Evolutionary conservation across 345 rosid species (phyloP).

Genomic region (Camelina neglecta): DNA sequence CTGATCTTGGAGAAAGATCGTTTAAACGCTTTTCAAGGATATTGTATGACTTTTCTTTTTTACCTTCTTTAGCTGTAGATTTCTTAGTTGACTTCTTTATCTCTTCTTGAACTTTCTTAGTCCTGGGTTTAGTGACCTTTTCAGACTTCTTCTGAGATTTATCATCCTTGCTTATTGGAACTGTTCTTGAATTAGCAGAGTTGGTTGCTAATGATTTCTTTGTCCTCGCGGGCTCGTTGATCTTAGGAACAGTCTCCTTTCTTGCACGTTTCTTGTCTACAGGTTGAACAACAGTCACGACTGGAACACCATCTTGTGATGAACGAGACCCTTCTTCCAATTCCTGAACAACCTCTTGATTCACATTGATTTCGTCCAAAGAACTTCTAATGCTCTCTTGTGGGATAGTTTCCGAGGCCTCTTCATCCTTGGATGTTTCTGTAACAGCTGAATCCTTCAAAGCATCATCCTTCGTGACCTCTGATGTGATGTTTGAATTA

Average conservation of each 20-base stretch:
- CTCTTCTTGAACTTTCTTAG: conserved; percentile 46
- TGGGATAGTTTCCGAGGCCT: conserved; percentile 22
- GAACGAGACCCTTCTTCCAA: conserved; percentile 40
- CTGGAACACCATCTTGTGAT: conserved; percentile 55
- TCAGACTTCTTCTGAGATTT: conserved; percentile 60
- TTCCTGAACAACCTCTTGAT: conserved; percentile 34
- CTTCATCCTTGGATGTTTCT: conserved; percentile 24
- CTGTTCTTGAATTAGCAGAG: conserved; percentile 51
- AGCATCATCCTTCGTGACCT: conserved; percentile 25
- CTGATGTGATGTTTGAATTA: conserved; percentile 32
- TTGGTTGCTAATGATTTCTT: conserved; percentile 48
- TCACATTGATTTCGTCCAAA: conserved; percentile 38
- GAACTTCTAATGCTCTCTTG: conserved; percentile 31
- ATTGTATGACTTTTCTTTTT: not conserved
- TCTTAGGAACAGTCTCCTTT: conserved; percentile 53
- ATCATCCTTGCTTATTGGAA: conserved; percentile 45
- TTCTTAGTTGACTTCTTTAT: conserved; percentile 54
- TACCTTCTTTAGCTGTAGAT: conserved; percentile 57
- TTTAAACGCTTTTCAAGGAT: not conserved
- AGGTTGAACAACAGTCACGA: conserved; percentile 53
- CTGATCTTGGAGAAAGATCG: too few species aligned
- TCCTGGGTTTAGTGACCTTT: conserved; percentile 56
- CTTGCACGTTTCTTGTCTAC: conserved; percentile 43
- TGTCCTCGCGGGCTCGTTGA: conserved; percentile 46
- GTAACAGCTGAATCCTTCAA: conserved; percentile 16